Base-by-base conservation (phyloP, 768 basidiomycete species). In the Clavaria fumosa region DNA sequence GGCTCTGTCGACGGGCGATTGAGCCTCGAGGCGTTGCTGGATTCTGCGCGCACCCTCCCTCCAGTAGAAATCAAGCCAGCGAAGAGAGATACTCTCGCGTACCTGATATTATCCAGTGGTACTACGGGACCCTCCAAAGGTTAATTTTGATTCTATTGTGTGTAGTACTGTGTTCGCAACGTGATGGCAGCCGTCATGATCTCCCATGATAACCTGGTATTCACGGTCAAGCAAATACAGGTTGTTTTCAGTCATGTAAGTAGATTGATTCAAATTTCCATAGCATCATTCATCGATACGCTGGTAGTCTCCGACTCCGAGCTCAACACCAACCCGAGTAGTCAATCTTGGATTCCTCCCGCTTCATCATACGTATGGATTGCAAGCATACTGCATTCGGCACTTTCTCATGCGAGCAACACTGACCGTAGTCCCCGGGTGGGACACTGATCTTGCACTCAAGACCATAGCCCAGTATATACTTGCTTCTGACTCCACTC, bases 51-150 rank as follows among this genome's bases (percentile, higher is more conserved):
- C 28, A 44, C 56, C 0, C 46, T 67, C 1, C 61, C 69, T 5
- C 50, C 59, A 1, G 47, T 69, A 1, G 56, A 59, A 1, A 53
- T 72, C 22, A 62, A 59, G 28, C 57, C 62, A 0, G 77, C 69
- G 0, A 55, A 45, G 12, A 60, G 56, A 21, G 57, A 75, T 41
- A 78, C 74, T 0, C 54, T 81, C 1, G 80, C 76, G 1, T 80
- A 83, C 50, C 58, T 84, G 3, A 59, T 77, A 0, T 81, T 80
- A 49, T 84, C 81, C 0, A 83, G 81, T 46, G 81, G 81, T 17
- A 84, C 82, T 0, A 82, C 67, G 42, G 81, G 82, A 0, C 56
- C 75, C 3, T 78, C 81, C 0, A 84, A 84, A 67, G 78, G 79
- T 73, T 19, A 19, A 24, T 26, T 27, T 32, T 33, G 7, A 19